A percentile compares a stretch with the other conserved stretches of the same genome.
Evolutionary conservation across 2,329 filamentous ascomycete species (phyloP).

Genomic region (Aspergillus jensenii): DNA sequence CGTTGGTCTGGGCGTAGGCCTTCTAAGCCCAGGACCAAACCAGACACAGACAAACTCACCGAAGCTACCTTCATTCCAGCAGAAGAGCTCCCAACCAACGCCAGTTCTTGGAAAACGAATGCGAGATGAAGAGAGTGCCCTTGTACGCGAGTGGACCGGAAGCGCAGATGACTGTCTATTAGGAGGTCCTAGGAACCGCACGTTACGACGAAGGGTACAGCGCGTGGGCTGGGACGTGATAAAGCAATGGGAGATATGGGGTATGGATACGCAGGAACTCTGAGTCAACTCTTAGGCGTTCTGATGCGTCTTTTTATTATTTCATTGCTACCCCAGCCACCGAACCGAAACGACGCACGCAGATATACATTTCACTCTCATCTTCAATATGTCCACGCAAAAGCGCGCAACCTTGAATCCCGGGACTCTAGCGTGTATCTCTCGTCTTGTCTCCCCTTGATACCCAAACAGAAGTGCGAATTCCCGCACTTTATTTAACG

Average conservation of each 20-base stretch:
- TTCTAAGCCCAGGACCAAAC: background rate
- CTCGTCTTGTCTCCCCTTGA: background rate
- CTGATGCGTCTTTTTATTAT: no score
- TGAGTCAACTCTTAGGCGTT: slow-evolving; percentile 8
- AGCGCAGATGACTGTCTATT: background rate
- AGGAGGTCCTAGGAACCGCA: slow-evolving; percentile 20
- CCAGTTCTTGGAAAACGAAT: slow-evolving; percentile 23
- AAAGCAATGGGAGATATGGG: slow-evolving; percentile 46
- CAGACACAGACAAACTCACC: slow-evolving; percentile 1
- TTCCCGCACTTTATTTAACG: background rate
- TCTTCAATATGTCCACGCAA: background rate
- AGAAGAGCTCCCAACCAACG: background rate
- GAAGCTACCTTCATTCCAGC: background rate
- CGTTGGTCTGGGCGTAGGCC: background rate
- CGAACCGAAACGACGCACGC: background rate
- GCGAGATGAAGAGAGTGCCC: slow-evolving; percentile 13
- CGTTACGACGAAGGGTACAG: slow-evolving; percentile 34
- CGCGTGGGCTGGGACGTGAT: slow-evolving; percentile 43
- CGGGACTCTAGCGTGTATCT: background rate
- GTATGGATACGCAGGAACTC: slow-evolving; percentile 41
- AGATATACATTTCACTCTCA: background rate
- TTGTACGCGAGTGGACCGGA: background rate
- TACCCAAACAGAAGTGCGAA: background rate
- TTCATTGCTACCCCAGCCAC: no score
- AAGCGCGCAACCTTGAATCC: background rate